Conservation (phyloP, 176 grass and related monocot species). For the Zea luxurians region DNA sequence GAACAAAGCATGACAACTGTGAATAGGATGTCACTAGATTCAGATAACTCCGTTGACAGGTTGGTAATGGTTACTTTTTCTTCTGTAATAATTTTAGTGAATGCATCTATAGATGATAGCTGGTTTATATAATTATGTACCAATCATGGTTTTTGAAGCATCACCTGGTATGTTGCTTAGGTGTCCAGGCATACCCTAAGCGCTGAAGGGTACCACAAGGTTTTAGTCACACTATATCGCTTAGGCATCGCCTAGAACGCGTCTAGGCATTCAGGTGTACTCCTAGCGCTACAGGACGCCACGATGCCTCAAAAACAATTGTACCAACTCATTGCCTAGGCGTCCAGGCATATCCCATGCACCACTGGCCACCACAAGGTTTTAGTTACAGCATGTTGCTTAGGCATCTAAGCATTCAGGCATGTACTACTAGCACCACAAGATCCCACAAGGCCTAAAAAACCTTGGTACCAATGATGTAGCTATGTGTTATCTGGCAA, state of each 20-base stretch:
- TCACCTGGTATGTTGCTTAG: not conserved
- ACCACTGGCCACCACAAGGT: not conserved
- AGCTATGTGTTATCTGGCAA: not conserved
- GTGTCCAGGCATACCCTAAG: not conserved
- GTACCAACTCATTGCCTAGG: not conserved
- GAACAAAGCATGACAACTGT: constrained; percentile 91
- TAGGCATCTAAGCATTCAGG: not conserved
- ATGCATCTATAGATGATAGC: not conserved
- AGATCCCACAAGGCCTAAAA: not conserved
- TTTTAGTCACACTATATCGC: not conserved
- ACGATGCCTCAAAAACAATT: not conserved
- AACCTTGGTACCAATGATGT: not conserved
- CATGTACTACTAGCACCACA: not conserved
- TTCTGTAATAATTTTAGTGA: constrained; percentile 8
- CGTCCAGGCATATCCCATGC: not conserved
- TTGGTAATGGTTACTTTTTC: constrained; percentile 26
- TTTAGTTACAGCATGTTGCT: not conserved
- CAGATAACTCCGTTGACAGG: constrained; percentile 97
- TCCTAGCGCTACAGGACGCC: not conserved
- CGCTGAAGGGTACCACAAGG: not conserved
- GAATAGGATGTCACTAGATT: constrained; percentile 96
- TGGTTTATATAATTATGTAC: constrained; percentile 25
- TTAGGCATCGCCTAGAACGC: not conserved
- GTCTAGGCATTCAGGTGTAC: not conserved
- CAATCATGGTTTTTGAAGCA: not conserved